Percentiles rank a stretch among this genome's conserved stretches.
Conservation (phyloP, 1,284 basidiomycete species). For the Xanthoconium separans region DNA sequence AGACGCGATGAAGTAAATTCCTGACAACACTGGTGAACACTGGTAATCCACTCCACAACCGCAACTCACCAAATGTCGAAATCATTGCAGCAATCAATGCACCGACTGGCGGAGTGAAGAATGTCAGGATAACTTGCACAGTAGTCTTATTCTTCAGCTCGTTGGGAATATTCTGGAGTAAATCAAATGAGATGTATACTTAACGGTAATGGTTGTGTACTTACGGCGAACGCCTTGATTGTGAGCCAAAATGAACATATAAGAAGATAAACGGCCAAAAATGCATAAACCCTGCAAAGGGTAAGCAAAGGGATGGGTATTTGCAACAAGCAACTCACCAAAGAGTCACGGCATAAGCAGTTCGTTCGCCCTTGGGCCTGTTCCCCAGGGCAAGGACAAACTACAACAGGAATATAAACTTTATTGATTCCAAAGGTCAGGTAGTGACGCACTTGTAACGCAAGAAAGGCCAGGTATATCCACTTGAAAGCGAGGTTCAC, state of each 20-base stretch:
- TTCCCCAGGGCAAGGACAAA: conserved; percentile 96
- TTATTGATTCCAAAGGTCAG: not conserved
- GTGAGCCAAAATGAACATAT: conserved; percentile 87
- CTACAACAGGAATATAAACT: conserved; percentile 35
- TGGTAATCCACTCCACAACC: not conserved
- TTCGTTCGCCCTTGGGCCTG: conserved; percentile 90
- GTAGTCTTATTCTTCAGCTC: conserved; percentile 50
- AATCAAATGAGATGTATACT: not conserved
- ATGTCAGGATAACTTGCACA: conserved; percentile 45
- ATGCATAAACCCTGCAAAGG: conserved; percentile 66
- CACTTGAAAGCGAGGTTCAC: conserved; percentile 83
- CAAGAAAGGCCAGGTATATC: conserved; percentile 86
- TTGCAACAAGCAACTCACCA: conserved; percentile 44
- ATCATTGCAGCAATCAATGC: conserved; percentile 85
- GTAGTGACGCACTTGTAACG: conserved; percentile 46
- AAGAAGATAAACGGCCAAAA: conserved; percentile 78
- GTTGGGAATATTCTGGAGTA: conserved; percentile 53
- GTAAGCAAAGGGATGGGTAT: conserved; percentile 14
- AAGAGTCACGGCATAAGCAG: conserved; percentile 80
- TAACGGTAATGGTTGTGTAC: conserved; percentile 15
- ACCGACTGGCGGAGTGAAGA: conserved; percentile 78
- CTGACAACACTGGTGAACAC: conserved; percentile 31
- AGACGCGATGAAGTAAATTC: conserved; percentile 81
- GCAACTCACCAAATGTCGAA: conserved; percentile 73
- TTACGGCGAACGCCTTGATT: conserved; percentile 70